A percentile compares a stretch with the other conserved stretches of the same genome.
Conservation (phyloP, 2,329 filamentous ascomycete species). For the Rhynchosporium agropyri region DNA sequence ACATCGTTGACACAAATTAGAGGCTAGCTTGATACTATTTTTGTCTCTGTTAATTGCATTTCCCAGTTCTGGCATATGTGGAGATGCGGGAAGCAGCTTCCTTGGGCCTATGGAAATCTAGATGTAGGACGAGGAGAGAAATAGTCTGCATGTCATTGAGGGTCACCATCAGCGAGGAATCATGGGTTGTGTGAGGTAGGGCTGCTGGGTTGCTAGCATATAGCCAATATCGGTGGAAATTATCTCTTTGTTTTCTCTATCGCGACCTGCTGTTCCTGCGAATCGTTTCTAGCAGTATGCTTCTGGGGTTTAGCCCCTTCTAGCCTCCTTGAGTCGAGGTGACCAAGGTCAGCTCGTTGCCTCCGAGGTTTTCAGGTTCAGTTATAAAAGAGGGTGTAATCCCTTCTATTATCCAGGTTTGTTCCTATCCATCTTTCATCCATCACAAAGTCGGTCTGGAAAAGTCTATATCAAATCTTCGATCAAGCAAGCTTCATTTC, state of each 20-base stretch:
- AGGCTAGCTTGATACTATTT: neutral
- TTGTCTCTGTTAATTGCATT: neutral
- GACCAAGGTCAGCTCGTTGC: neutral
- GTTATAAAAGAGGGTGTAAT: conserved; percentile 12
- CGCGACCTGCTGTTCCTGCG: conserved; percentile 6
- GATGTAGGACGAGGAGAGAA: neutral
- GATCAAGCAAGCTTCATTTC: neutral
- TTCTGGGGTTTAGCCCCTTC: neutral
- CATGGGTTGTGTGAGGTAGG: neutral
- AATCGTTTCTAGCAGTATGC: neutral
- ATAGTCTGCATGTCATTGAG: neutral
- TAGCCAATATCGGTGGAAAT: conserved; percentile 1
- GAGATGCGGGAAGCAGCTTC: conserved; percentile 1
- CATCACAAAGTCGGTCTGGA: neutral
- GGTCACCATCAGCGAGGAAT: neutral
- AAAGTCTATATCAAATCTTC: neutral
- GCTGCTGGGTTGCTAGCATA: neutral
- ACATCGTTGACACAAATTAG: conserved; percentile 3
- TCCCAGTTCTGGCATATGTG: neutral
- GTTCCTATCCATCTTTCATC: neutral
- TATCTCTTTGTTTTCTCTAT: conserved; percentile 1
- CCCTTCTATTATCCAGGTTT: neutral
- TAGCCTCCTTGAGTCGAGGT: neutral
- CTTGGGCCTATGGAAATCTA: neutral
- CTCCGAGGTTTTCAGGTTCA: neutral